Percentiles rank a stretch among this genome's conserved stretches.
These are phyloP conservation scores for Hanseniaspora lindneri DNA, from an alignment of 805 yeast genomes.

Conservation along the genomic window DNA sequence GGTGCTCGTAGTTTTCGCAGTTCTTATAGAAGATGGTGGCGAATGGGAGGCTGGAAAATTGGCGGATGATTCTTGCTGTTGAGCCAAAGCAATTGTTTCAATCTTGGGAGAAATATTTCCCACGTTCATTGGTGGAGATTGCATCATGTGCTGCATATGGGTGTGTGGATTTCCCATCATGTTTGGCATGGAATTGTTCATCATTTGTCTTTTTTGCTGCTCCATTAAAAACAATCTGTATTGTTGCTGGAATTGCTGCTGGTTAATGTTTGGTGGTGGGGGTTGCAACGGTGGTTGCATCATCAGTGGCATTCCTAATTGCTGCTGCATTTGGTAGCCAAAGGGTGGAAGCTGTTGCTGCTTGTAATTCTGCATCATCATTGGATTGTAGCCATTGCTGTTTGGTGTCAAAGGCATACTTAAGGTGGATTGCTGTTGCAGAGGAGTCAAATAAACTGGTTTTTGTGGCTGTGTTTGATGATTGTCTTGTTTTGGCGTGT, in stretches of 20 bases:
- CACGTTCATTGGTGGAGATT: not conserved
- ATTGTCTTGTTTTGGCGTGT: not conserved
- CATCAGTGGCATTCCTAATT: slow-evolving; percentile 1
- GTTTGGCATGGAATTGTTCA: not conserved
- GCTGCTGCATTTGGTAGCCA: not conserved
- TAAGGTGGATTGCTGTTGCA: not conserved
- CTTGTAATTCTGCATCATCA: not conserved
- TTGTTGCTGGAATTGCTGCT: not conserved
- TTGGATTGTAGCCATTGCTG: not conserved
- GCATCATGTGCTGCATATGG: not conserved
- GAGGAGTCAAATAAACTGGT: not conserved
- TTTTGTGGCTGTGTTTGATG: not conserved
- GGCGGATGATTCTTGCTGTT: not conserved
- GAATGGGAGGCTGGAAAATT: not conserved
- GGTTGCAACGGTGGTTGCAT: not conserved
- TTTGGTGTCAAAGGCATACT: not conserved
- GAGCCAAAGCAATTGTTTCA: not conserved
- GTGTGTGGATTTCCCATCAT: not conserved
- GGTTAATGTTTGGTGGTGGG: not conserved
- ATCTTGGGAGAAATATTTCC: not conserved
- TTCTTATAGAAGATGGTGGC: not conserved
- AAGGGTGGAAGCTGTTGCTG: not conserved
- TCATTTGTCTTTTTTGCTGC: slow-evolving; percentile 1
- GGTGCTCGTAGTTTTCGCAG: not conserved
- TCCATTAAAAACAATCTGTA: not conserved